Base-by-base conservation (phyloP, 148 eudicot genomes). In the Nepenthes gracilis region DNA sequence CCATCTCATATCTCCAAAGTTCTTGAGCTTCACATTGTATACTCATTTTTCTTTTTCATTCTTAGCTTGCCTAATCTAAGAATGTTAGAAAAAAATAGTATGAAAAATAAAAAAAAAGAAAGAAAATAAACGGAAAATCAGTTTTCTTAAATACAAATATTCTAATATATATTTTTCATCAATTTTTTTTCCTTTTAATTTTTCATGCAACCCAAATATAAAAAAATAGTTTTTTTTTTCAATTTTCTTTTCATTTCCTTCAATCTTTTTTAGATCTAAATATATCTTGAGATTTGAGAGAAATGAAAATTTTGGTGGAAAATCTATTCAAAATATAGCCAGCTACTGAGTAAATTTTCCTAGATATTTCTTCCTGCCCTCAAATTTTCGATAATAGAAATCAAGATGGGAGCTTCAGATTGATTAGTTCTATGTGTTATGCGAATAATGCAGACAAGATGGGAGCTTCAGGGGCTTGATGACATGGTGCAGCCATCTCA, bases 381-480 rank as follows among this genome's bases (percentile, higher is more conserved):
- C 54, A 14, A 10, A 33, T 1, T 2, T 14, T 45, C 5, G 9
- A 4, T 51, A 45, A 6, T 45, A 5, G 6, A 6, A 11, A 5
- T 5, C 48, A 45, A 5, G 48, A 45, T 5, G 6, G 48, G 11
- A 45, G 6, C 48, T 45, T 45, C 8, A 45, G 48, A 45, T 45
- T 45, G 48, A 11, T 45, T 5, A 45, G 11, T 11, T 11, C 6
- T 5, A 45, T 45, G 48, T 11, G 23, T 23, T 23, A 23, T 23
- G 23, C 23, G 23, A 23, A 6, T 45, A 45, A 45, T 54, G 70
- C 80, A 91, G 97, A 71, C 83, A 52, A 81, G 85, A 64, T 91
- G 97, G 97, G 80, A 91, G 77, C 96, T 91, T 48, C 77, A 72
- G 53, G 97, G 97, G 49, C 74, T 92, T 57, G 85, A 85, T 50